A percentile compares a stretch with the other conserved stretches of the same genome.
These are phyloP conservation scores for Wickerhamiella dianesei DNA, from an alignment of 805 yeast genomes.

Conservation along the genomic window DNA sequence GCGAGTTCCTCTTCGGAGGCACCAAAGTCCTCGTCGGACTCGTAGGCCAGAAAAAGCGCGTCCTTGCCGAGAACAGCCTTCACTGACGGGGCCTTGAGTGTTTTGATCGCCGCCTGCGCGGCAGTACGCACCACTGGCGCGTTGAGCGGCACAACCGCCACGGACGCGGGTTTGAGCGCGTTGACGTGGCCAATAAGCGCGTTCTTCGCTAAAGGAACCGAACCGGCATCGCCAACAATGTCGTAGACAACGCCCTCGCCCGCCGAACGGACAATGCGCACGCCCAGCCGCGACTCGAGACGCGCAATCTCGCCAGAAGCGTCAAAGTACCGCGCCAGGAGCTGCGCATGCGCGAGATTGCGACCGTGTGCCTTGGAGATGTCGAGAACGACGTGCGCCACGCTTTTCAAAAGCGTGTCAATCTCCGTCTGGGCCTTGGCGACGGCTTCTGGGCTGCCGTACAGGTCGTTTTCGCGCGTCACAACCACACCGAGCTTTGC, in stretches of 20 bases:
- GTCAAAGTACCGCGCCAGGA: constrained; percentile 51
- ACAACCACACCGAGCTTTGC: constrained; percentile 25
- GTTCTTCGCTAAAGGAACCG: constrained; percentile 54
- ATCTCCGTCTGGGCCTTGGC: constrained; percentile 50
- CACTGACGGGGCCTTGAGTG: constrained; percentile 27
- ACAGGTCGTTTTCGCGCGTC: constrained; percentile 45
- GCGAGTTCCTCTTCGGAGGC: constrained; percentile 51
- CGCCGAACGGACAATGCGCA: constrained; percentile 22
- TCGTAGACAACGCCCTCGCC: constrained; percentile 40
- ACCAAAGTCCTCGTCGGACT: constrained; percentile 49
- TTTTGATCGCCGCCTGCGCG: constrained; percentile 26
- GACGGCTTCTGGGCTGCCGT: constrained; percentile 42
- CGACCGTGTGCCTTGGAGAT: constrained; percentile 84
- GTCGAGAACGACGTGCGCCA: constrained; percentile 55
- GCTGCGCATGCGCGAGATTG: constrained; percentile 59
- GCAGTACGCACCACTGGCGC: constrained; percentile 20
- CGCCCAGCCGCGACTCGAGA: constrained; percentile 31
- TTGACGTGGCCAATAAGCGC: constrained; percentile 63
- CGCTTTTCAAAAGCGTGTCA: constrained; percentile 43
- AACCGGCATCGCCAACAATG: constrained; percentile 41
- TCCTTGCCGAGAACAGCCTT: constrained; percentile 44
- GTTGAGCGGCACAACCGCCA: constrained; percentile 40
- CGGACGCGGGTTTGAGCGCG: constrained; percentile 53
- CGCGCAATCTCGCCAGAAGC: constrained; percentile 23
- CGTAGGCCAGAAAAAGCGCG: constrained; percentile 42